A percentile compares a stretch with the other conserved stretches of the same genome.
Conservation (phyloP, 495 filamentous ascomycete genomes). For the Xylaria castorea region DNA sequence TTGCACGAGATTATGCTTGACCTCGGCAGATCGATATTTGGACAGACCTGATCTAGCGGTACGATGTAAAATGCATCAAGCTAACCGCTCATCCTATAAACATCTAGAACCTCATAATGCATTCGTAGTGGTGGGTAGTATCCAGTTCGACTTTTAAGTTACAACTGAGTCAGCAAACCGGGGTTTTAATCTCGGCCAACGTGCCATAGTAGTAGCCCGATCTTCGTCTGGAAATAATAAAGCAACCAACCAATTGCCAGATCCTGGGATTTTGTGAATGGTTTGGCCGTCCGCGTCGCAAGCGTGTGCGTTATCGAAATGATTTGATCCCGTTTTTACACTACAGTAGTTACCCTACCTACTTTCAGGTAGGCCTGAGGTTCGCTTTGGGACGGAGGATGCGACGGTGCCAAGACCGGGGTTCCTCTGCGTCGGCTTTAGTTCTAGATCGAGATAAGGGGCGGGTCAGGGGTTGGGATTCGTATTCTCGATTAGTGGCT, state of each 20-base stretch:
- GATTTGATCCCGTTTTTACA: constrained; percentile 8
- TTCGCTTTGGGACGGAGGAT: constrained; percentile 8
- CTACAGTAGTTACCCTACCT: constrained; percentile 11
- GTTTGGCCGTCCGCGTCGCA: neutral
- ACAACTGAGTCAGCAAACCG: neutral
- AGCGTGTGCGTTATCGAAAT: constrained; percentile 16
- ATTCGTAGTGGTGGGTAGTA: neutral
- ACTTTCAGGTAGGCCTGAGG: constrained; percentile 2
- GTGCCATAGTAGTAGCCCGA: neutral
- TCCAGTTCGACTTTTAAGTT: neutral
- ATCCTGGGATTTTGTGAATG: neutral
- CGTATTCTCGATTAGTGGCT: neutral
- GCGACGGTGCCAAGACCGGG: constrained; percentile 24
- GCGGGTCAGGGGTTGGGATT: constrained; percentile 1
- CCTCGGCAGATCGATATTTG: neutral
- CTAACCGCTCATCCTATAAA: neutral
- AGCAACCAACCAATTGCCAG: neutral
- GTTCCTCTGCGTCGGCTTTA: constrained; percentile 15
- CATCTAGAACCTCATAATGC: neutral
- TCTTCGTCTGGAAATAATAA: neutral
- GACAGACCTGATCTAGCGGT: neutral
- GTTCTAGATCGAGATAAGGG: constrained; percentile 15
- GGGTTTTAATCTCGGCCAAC: constrained; percentile 6
- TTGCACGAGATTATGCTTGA: neutral
- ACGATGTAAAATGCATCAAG: neutral